Evolutionary conservation across 2,329 filamentous ascomycete genomes (phyloP).

Genomic region (Tolypocladium tropicale): DNA sequence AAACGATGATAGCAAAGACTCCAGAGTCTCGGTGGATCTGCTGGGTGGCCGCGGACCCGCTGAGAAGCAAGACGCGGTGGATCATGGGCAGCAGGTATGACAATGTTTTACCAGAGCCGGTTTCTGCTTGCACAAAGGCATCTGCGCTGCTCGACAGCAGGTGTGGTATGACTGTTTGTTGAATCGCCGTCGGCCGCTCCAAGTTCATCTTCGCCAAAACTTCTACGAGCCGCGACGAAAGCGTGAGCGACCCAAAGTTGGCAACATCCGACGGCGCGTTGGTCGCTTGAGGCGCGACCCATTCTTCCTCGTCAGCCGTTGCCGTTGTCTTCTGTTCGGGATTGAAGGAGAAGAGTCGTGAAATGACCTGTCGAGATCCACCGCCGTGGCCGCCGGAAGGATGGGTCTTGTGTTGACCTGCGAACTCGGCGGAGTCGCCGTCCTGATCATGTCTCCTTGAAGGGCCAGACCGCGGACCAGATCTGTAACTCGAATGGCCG

Average conservation of each 20-base stretch:
- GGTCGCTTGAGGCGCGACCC: constrained; percentile 58
- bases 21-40: constrained; percentile 75
- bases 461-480: background rate
- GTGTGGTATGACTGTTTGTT: constrained; percentile 78
- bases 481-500: background rate
- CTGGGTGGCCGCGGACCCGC: constrained; percentile 40
- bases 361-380: constrained; percentile 55
- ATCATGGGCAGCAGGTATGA: constrained; percentile 92
- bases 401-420: constrained; percentile 10
- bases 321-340: constrained; percentile 59
- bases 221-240: constrained; percentile 69
- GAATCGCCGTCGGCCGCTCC: constrained; percentile 87
- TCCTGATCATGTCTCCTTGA: background rate
- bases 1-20: constrained; percentile 86
- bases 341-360: constrained; percentile 87
- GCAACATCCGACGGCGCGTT: constrained; percentile 84
- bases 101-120: constrained; percentile 92
- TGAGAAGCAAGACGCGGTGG: constrained; percentile 73
- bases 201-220: constrained; percentile 82
- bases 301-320: constrained; percentile 37
- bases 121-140: constrained; percentile 94
- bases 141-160: constrained; percentile 73
- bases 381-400: constrained; percentile 12
- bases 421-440: constrained; percentile 6
- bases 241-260: constrained; percentile 76